A percentile compares a stretch with the other conserved stretches of the same genome.
Conservation (phyloP, 345 rosid genomes). For the Boechera retrofracta region DNA sequence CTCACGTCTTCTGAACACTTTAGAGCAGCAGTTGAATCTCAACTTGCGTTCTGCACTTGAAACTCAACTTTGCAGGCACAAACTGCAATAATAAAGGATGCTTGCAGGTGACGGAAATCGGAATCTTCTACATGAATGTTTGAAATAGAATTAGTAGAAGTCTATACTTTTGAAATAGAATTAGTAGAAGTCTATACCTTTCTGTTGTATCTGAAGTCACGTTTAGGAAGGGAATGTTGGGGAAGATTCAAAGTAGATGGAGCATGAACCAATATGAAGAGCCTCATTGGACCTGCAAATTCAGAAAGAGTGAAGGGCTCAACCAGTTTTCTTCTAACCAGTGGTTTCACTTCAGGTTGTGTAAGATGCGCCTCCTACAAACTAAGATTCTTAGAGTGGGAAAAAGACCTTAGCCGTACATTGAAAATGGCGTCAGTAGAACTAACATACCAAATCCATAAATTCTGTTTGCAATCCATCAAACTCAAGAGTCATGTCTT, state of each 20-base stretch:
- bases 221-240: constrained; percentile 90
- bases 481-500: constrained; percentile 71
- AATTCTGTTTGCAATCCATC: constrained; percentile 55
- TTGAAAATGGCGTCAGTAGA: constrained; percentile 27
- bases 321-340: constrained; percentile 53
- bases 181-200: constrained; percentile 57
- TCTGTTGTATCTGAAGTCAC: constrained; percentile 82
- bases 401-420: constrained; percentile 2
- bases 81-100: constrained; percentile 49
- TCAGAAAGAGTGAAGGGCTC: background rate
- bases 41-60: constrained; percentile 63
- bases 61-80: constrained; percentile 61
- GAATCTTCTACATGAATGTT: constrained; percentile 4
- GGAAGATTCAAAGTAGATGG: constrained; percentile 74
- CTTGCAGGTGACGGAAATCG: too few species aligned
- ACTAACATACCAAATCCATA: constrained; percentile 68
- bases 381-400: constrained; percentile 45
- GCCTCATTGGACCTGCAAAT: constrained; percentile 66
- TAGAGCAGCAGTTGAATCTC: too few species aligned
- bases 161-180: background rate
- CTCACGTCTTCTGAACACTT: too few species aligned
- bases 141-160: background rate
- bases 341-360: constrained; percentile 52
- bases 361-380: constrained; percentile 59
- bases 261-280: constrained; percentile 84